phyloP scores from a whole-genome alignment of 2,329 filamentous ascomycete genomes.

The Aspergillus sp. region DNA sequence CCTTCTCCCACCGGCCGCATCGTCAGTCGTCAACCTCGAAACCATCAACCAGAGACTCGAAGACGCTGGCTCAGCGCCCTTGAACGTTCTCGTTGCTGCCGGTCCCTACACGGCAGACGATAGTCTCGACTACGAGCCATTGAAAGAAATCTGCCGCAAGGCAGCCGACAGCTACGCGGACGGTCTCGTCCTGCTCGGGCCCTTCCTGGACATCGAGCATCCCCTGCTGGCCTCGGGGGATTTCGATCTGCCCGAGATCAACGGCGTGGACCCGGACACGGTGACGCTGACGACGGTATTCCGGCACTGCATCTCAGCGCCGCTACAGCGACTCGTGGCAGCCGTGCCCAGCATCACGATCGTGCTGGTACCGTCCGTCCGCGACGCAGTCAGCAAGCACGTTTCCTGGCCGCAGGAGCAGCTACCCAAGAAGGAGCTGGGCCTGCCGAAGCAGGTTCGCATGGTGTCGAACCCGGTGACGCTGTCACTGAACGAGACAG shows the following conservation, averaged over 20 bases:
- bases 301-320: constrained; percentile 72
- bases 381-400: constrained; percentile 78
- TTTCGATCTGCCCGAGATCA: constrained; percentile 71
- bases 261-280: constrained; percentile 70
- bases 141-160: constrained; percentile 77
- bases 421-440: constrained; percentile 70
- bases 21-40: constrained; percentile 65
- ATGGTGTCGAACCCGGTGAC: constrained; percentile 91
- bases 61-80: constrained; percentile 65
- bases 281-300: constrained; percentile 82
- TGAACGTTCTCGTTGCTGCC: constrained; percentile 75
- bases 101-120: constrained; percentile 93
- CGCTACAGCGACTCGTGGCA: constrained; percentile 68
- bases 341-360: constrained; percentile 78
- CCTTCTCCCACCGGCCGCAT: constrained; percentile 72
- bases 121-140: constrained; percentile 84
- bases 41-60: constrained; percentile 69
- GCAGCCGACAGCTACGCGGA: constrained; percentile 76
- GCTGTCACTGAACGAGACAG: constrained; percentile 81
- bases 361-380: constrained; percentile 77
- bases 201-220: constrained; percentile 90
- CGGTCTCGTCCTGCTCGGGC: constrained; percentile 75
- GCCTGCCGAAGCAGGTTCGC: constrained; percentile 72
- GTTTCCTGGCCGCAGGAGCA: constrained; percentile 83
- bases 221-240: constrained; percentile 80